Evolutionary conservation across 1,284 basidiomycete species (phyloP), one percentile per base, ranked within the genome.

Genomic region (Austroboletus novae-zelandiae): DNA sequence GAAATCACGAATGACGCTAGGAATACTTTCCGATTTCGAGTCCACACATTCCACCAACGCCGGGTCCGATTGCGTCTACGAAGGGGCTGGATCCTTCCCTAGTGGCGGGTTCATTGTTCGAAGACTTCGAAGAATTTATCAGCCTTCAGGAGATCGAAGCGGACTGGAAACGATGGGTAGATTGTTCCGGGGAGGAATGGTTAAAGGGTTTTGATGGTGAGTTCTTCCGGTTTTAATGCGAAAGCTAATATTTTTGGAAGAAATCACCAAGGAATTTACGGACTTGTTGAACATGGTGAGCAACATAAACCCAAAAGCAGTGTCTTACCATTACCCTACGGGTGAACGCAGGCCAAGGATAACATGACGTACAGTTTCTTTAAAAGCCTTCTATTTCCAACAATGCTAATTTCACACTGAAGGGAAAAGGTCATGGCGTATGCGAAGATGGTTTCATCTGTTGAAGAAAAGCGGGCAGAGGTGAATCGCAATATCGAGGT

Each of bases 121-220:
- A 55, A 20, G 48, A 41, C 25, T 10, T 41, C 7, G 51, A 40
- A 3, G 55, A 60, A 17, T 50, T 57, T 36, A 9, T 70, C 18
- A 55, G 18, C 29, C 45, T 56, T 4, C 55, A 57, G 7, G 61
- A 66, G n/a, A 41, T 41, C 5, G 27, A 27, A 13, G n/a, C n/a
- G 3, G 53, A 54, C 14, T 64, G 65, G 51, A 66, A 59, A 32
- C 56, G 51, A 45, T 66, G 66, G 67, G 57, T 39, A 39, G 61
- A 56, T 8, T 67, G 64, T 32, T 55, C 61, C 11, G 63, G 42
- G 29, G 66, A 66, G 18, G 66, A 66, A 32, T 66, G 68, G 67
- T n/a, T 70, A 17, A 59, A 64, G 40, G 66, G 56, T 17, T 48
- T 56, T 13, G 66, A 70, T 20, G 54, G 64, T 70, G n/a, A 47